Percentiles rank a stretch among this genome's conserved stretches.
phyloP scores from a whole-genome alignment of 2,329 filamentous ascomycete species.

The Verruconis gallopava region DNA sequence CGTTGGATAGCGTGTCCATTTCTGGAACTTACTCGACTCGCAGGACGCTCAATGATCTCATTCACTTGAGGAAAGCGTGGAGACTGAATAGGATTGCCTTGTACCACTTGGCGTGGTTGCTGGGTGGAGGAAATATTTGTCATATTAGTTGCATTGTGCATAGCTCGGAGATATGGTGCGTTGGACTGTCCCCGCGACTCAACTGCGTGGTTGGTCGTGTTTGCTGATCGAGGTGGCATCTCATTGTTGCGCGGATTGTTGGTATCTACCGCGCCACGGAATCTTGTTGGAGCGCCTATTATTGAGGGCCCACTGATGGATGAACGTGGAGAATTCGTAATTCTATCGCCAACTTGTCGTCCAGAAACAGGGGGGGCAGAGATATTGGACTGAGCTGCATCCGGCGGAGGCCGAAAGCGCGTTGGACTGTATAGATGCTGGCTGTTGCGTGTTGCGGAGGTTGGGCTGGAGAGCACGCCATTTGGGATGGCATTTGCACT shows the following conservation, averaged over 20 bases:
- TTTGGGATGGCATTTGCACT: constrained; percentile 17
- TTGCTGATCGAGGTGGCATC: background rate
- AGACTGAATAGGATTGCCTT: constrained; percentile 18
- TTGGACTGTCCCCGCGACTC: background rate
- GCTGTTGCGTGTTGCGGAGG: constrained; percentile 13
- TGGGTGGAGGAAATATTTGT: constrained; percentile 18
- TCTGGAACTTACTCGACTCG: constrained; percentile 19
- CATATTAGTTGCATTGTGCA: constrained; percentile 5
- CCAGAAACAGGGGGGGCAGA: constrained; percentile 14
- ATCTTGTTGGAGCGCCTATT: background rate
- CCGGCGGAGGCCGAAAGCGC: constrained; percentile 21
- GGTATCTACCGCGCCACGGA: background rate
- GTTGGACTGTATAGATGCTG: constrained; percentile 17
- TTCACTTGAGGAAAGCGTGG: constrained; percentile 19
- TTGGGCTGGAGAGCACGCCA: constrained; percentile 2
- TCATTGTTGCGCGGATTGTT: background rate
- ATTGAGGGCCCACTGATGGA: background rate
- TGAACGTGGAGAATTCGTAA: background rate
- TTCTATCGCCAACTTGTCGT: constrained; percentile 1
- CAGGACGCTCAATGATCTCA: constrained; percentile 25
- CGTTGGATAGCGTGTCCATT: background rate
- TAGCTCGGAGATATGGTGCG: background rate
- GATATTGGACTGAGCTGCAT: constrained; percentile 17
- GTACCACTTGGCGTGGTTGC: constrained; percentile 19
- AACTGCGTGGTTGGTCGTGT: background rate